A percentile compares a stretch with the other conserved stretches of the same genome.
Conservation (phyloP, 371 early-diverging fungal genomes). For the Lichtheimia ornata region DNA sequence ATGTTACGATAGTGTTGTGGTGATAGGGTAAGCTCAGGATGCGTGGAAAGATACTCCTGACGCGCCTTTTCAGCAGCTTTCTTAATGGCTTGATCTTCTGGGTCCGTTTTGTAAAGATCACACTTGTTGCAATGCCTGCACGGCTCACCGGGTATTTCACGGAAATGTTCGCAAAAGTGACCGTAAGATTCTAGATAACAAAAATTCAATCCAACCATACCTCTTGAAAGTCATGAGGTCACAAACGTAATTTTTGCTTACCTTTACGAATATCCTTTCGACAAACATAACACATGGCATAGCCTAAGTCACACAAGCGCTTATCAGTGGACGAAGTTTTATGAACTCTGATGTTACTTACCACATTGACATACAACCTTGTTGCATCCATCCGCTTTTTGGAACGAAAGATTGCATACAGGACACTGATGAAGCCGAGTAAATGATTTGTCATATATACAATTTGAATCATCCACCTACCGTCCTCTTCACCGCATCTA, state of each 20-base stretch:
- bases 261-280: conserved; percentile 47
- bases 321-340: neutral
- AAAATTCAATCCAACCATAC: neutral
- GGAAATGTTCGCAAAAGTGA: conserved; percentile 72
- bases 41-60: conserved; percentile 49
- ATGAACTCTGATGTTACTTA: conserved; percentile 9
- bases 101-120: conserved; percentile 59
- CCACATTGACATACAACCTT: conserved; percentile 69
- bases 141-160: conserved; percentile 46
- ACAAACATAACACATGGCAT: conserved; percentile 71
- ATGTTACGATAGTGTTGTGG: conserved; percentile 18
- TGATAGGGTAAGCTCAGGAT: conserved; percentile 37
- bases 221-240: neutral
- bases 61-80: conserved; percentile 52
- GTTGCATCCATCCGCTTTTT: conserved; percentile 69
- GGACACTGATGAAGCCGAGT: conserved; percentile 57
- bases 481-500: conserved; percentile 66
- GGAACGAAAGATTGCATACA: conserved; percentile 58
- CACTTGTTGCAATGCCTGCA: conserved; percentile 61
- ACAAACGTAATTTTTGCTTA: conserved; percentile 5
- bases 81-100: conserved; percentile 51
- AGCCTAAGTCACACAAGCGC: conserved; percentile 22
- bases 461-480: conserved; percentile 33
- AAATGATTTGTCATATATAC: neutral
- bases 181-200: conserved; percentile 47